These are phyloP conservation scores for Straminergon stramineum DNA, from an alignment of 225 moss, liverwort and hornwort species.

Conservation along the genomic window DNA sequence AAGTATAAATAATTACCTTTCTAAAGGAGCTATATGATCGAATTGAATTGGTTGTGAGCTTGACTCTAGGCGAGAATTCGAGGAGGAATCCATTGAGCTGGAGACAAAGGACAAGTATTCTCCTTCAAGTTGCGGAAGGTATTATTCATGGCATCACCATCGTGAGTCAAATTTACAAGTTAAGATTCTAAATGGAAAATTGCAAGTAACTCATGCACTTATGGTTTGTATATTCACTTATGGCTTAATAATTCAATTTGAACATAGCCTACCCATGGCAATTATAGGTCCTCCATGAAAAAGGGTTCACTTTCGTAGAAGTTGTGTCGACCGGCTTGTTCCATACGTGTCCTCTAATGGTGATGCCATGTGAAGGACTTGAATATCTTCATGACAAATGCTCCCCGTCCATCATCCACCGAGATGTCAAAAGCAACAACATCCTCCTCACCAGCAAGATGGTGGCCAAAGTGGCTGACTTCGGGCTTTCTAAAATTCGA, in stretches of 20 bases:
- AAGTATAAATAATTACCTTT: background rate
- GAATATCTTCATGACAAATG: slow-evolving; percentile 39
- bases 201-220: background rate
- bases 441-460: background rate
- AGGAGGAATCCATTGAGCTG: background rate
- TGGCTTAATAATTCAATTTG: background rate
- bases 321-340: background rate
- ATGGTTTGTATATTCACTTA: background rate
- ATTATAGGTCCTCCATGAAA: background rate
- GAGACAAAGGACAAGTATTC: background rate
- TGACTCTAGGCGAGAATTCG: background rate
- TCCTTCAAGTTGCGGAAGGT: background rate
- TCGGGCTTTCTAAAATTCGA: background rate
- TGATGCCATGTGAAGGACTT: slow-evolving; percentile 5
- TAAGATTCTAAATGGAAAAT: background rate
- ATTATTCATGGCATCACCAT: background rate
- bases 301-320: background rate
- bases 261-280: background rate
- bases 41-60: background rate
- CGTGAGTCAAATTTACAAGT: background rate
- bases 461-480: background rate
- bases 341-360: background rate
- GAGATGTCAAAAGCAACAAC: slow-evolving; percentile 22
- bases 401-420: slow-evolving; percentile 23
- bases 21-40: background rate